Evolutionary conservation across 352 stramenopile genomes (phyloP).

Genomic region (Saprolegnia diclina): DNA sequence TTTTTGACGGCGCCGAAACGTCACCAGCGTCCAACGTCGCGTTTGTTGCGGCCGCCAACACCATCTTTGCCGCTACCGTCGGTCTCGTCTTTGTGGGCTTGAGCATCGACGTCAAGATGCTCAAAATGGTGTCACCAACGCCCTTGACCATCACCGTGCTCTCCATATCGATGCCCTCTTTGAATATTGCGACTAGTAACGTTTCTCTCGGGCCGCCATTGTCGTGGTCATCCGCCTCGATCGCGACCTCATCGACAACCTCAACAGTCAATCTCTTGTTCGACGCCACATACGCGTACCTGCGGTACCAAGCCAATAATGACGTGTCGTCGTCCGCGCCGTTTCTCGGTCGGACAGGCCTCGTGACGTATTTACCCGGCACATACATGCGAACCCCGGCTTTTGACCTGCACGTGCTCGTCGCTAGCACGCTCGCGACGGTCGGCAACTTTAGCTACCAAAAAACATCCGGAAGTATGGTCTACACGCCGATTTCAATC

Average conservation of each 20-base stretch:
- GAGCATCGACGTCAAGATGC: slow-evolving; percentile 2
- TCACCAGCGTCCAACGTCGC: background rate
- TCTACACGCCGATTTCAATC: background rate
- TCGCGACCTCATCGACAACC: background rate
- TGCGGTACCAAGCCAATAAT: background rate
- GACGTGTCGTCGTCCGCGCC: background rate
- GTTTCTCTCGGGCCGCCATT: background rate
- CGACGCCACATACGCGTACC: background rate
- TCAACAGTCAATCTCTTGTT: background rate
- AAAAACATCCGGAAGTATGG: background rate
- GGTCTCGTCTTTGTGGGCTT: slow-evolving; percentile 5
- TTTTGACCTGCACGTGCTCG: background rate
- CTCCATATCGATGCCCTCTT: slow-evolving; percentile 9
- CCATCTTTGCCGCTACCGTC: background rate
- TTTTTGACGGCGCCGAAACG: slow-evolving; percentile 11
- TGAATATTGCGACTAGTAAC: background rate
- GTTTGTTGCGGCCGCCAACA: background rate
- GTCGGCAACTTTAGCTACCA: slow-evolving; percentile 4
- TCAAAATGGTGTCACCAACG: background rate
- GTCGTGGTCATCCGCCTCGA: background rate
- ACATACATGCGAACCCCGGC: background rate
- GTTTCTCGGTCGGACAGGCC: background rate
- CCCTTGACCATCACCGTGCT: slow-evolving; percentile 2
- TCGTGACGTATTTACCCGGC: background rate
- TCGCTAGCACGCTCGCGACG: slow-evolving; percentile 9